phyloP scores from a whole-genome alignment of 1,139 yeast genomes.

The Suhomyces bribrorum region DNA sequence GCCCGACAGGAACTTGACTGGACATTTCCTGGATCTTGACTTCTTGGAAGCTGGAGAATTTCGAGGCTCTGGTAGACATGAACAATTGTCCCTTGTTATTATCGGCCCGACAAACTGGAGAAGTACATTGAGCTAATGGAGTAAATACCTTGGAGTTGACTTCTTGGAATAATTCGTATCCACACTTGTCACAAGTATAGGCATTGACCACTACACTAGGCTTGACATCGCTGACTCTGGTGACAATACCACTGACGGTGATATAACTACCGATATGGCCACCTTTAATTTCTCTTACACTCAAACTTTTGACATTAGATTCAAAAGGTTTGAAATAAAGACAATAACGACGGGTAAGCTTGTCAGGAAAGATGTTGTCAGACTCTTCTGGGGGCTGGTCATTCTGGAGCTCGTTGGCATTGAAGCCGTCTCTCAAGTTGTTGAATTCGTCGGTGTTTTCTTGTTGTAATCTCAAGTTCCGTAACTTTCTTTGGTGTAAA shows the following conservation, averaged over 20 bases:
- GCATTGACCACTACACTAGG: conserved; percentile 92
- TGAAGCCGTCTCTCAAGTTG: conserved; percentile 40
- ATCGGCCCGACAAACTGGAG: conserved; percentile 75
- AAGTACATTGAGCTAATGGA: conserved; percentile 84
- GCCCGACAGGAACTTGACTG: conserved; percentile 96
- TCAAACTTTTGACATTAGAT: conserved; percentile 57
- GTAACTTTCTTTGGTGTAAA: conserved; percentile 80
- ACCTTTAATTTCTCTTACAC: conserved; percentile 91
- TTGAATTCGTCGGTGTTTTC: conserved; percentile 60
- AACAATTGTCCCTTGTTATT: conserved; percentile 85
- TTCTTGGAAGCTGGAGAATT: conserved; percentile 93
- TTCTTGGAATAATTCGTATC: conserved; percentile 94
- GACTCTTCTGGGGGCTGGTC: conserved; percentile 9
- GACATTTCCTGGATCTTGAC: conserved; percentile 93
- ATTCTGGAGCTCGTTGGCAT: conserved; percentile 4
- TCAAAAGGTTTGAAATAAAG: conserved; percentile 83
- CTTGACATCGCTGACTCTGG: conserved; percentile 94
- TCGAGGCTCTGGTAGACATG: conserved; percentile 94
- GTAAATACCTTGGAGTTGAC: conserved; percentile 81
- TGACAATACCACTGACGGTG: conserved; percentile 91
- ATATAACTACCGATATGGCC: conserved; percentile 79
- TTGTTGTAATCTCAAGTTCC: conserved; percentile 72
- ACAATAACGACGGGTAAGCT: conserved; percentile 81
- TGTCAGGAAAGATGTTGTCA: conserved; percentile 72
- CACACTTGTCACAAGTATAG: conserved; percentile 97